These are phyloP conservation scores for Talaromyces sp. DNA, from an alignment of 2,329 filamentous ascomycete genomes.

Conservation along the genomic window DNA sequence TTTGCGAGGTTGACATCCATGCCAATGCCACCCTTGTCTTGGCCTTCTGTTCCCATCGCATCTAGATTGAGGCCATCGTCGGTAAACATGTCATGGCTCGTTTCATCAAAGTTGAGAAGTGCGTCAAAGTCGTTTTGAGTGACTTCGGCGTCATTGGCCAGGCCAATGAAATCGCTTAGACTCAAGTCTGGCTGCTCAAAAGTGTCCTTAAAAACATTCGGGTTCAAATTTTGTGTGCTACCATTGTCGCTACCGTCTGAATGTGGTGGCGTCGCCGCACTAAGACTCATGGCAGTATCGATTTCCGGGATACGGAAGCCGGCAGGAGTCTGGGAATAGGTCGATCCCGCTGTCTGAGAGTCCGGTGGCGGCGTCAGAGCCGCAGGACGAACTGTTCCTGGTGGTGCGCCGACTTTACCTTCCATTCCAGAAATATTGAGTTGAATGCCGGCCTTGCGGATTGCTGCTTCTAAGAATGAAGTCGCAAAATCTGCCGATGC, in stretches of 20 bases:
- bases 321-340: conserved; percentile 26
- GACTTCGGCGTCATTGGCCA: conserved; percentile 42
- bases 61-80: conserved; percentile 18
- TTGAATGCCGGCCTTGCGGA: conserved; percentile 79
- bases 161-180: conserved; percentile 38
- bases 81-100: conserved; percentile 30
- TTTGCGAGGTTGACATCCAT: not conserved
- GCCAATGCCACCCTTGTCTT: conserved; percentile 4
- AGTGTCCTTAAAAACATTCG: conserved; percentile 22
- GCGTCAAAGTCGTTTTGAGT: conserved; percentile 44
- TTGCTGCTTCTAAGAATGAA: conserved; percentile 86
- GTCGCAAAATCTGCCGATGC: conserved; percentile 94
- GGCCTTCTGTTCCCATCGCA: not conserved
- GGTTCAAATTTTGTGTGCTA: conserved; percentile 33
- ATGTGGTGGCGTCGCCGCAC: conserved; percentile 38
- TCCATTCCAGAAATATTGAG: conserved; percentile 31
- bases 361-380: conserved; percentile 40
- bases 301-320: conserved; percentile 8
- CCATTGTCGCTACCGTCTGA: conserved; percentile 42
- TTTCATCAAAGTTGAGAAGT: conserved; percentile 44
- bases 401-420: conserved; percentile 14
- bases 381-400: conserved; percentile 20
- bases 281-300: conserved; percentile 6
- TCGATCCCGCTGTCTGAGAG: conserved; percentile 32
- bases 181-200: conserved; percentile 25